Evolutionary conservation across 2,329 filamentous ascomycete species (phyloP).

Genomic region (Aspergillus neotritici): DNA sequence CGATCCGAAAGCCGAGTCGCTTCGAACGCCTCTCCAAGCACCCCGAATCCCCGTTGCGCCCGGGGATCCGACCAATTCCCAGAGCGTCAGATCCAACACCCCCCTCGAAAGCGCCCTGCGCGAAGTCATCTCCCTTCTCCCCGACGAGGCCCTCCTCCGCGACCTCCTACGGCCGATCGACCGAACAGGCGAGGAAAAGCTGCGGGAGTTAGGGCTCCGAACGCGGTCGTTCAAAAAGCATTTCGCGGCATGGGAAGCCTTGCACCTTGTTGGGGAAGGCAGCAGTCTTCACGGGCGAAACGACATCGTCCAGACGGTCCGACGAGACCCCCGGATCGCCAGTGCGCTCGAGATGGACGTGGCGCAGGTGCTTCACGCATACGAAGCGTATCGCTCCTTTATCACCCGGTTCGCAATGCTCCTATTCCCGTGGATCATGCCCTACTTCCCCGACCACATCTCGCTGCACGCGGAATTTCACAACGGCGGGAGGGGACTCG

Average conservation of each 20-base stretch:
- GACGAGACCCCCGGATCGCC: slow-evolving; percentile 19
- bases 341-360: slow-evolving; percentile 14
- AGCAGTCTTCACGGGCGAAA: slow-evolving; percentile 32
- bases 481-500: slow-evolving; percentile 40
- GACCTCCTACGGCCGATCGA: slow-evolving; percentile 36
- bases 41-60: too few relatives aligned
- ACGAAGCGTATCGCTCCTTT: slow-evolving; percentile 40
- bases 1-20: too few relatives aligned
- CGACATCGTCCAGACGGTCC: slow-evolving; percentile 38
- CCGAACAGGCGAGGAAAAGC: slow-evolving; percentile 34
- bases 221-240: slow-evolving; percentile 37
- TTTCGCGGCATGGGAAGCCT: slow-evolving; percentile 34
- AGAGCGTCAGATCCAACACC: too few relatives aligned
- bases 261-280: slow-evolving; percentile 25
- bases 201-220: slow-evolving; percentile 38
- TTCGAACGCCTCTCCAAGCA: too few relatives aligned
- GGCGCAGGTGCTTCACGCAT: slow-evolving; percentile 31
- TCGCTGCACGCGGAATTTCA: slow-evolving; percentile 40
- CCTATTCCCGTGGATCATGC: slow-evolving; percentile 28
- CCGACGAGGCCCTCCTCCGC: slow-evolving; percentile 5
- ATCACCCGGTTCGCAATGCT: slow-evolving; percentile 34
- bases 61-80: too few relatives aligned
- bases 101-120: not conserved
- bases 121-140: not conserved
- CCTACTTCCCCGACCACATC: slow-evolving; percentile 44